phyloP scores from a whole-genome alignment of 345 rosid species.

The Adansonia digitata region DNA sequence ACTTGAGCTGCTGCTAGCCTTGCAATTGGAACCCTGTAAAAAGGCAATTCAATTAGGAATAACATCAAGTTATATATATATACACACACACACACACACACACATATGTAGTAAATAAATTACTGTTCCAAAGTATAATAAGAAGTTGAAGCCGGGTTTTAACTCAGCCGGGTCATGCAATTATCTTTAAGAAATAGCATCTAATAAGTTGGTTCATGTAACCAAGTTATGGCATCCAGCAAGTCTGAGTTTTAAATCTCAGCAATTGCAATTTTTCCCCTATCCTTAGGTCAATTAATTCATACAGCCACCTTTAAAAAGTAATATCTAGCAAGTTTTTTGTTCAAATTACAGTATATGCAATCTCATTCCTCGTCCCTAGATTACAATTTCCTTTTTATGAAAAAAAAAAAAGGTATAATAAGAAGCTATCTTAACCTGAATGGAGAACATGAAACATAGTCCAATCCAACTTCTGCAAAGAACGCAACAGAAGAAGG shows the following conservation, averaged over 20 bases:
- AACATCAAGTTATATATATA: background rate
- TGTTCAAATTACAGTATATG: background rate
- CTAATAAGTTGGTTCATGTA: too few relatives aligned
- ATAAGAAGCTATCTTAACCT: slow-evolving; percentile 37
- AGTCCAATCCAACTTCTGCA: slow-evolving; percentile 81
- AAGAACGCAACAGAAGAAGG: slow-evolving; percentile 91
- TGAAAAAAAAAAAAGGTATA: background rate
- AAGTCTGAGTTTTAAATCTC: too few relatives aligned
- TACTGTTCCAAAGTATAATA: too few relatives aligned
- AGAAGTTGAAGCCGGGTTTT: too few relatives aligned
- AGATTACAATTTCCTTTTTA: background rate
- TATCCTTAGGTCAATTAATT: background rate
- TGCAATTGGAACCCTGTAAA: slow-evolving; percentile 12
- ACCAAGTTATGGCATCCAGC: too few relatives aligned
- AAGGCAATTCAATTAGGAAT: background rate
- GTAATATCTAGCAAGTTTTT: background rate
- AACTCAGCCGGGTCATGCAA: too few relatives aligned
- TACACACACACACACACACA: too few relatives aligned
- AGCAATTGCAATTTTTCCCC: too few relatives aligned
- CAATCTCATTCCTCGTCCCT: background rate
- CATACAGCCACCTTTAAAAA: background rate
- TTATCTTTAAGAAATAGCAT: too few relatives aligned
- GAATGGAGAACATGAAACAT: slow-evolving; percentile 96
- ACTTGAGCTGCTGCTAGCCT: slow-evolving; percentile 18
- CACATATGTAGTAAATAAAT: too few relatives aligned